phyloP scores from a whole-genome alignment of 495 filamentous ascomycete species.

The Chaetomium fimeti region DNA sequence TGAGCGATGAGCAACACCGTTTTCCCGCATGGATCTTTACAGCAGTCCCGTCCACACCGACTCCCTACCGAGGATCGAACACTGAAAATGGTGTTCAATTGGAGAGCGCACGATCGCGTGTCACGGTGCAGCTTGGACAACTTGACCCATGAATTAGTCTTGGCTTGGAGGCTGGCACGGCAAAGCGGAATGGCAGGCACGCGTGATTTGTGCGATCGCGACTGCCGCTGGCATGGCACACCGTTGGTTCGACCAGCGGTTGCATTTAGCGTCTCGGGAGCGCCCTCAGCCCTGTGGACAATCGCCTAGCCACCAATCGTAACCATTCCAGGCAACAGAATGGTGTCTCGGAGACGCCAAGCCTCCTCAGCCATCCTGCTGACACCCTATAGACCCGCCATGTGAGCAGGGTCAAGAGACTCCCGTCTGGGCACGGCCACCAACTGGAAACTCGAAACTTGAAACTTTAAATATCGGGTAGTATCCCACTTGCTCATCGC shows the following conservation, averaged over 20 bases:
- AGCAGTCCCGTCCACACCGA: no score
- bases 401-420: constrained; percentile 14
- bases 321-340: neutral
- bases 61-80: no score
- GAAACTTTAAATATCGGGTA: neutral
- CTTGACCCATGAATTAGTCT: no score
- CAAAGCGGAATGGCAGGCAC: neutral
- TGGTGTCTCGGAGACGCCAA: constrained; percentile 12
- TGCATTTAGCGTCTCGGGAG: neutral
- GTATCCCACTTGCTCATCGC: neutral
- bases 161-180: no score
- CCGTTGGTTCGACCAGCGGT: neutral
- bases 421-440: neutral
- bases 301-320: neutral
- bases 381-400: neutral
- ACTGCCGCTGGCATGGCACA: neutral
- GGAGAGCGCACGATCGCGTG: neutral
- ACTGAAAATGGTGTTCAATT: no score
- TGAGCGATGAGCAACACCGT: no score
- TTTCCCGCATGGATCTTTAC: no score
- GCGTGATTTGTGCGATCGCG: neutral
- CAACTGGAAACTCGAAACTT: no score
- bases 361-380: constrained; percentile 12
- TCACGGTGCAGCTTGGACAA: neutral
- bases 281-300: constrained; percentile 1